Evolutionary conservation across 306 rosid species (phyloP).

Genomic region (Parietaria judaica): DNA sequence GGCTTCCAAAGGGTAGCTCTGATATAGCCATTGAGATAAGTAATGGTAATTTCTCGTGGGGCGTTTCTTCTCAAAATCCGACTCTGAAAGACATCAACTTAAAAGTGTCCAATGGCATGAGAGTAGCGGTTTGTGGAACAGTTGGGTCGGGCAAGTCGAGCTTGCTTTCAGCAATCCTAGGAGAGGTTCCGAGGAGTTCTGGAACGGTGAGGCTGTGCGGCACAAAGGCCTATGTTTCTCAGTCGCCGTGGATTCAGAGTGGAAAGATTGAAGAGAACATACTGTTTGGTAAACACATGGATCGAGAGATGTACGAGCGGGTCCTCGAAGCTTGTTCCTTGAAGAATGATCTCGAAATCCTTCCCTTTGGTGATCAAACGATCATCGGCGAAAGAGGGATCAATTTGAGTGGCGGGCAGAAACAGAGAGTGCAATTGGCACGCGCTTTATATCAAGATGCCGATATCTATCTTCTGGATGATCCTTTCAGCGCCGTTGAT

Average conservation of each 20-base stretch:
- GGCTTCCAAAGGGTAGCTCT: constrained; percentile 54
- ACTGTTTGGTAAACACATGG: constrained; percentile 66
- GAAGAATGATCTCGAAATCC: constrained; percentile 60
- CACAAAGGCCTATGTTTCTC: constrained; percentile 77
- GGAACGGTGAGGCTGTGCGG: constrained; percentile 63
- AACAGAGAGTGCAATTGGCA: constrained; percentile 80
- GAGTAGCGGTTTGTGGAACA: constrained; percentile 78
- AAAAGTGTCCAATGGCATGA: constrained; percentile 47
- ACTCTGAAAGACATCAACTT: constrained; percentile 50
- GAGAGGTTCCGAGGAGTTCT: constrained; percentile 70
- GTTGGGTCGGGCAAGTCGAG: constrained; percentile 39
- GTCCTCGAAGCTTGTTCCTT: constrained; percentile 70
- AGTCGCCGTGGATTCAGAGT: constrained; percentile 87
- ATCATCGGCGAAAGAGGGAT: constrained; percentile 81
- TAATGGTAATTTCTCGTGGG: constrained; percentile 77
- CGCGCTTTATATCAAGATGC: constrained; percentile 77
- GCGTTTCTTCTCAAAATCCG: constrained; percentile 31
- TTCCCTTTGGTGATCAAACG: constrained; percentile 75
- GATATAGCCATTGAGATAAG: constrained; percentile 46
- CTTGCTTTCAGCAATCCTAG: constrained; percentile 60
- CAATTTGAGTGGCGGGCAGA: constrained; percentile 87
- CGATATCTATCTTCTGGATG: constrained; percentile 71
- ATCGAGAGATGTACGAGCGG: constrained; percentile 50
- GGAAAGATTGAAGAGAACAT: constrained; percentile 73
- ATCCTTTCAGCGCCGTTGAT: constrained; percentile 86